phyloP scores from a whole-genome alignment of 2,329 filamentous ascomycete species.

The Nemania sp. region DNA sequence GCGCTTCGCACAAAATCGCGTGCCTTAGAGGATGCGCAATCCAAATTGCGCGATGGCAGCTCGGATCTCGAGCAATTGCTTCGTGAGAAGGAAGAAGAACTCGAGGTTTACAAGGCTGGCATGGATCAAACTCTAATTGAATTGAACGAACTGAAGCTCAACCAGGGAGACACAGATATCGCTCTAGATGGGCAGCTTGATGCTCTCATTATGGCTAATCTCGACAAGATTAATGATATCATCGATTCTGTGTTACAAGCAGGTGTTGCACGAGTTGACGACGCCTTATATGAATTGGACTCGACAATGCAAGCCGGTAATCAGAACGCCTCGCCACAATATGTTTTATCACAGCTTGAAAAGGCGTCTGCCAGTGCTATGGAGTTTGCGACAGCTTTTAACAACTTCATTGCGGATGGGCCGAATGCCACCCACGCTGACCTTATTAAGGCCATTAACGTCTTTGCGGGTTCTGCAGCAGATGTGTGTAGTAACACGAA shows the following conservation, averaged over 20 bases:
- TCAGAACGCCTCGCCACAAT: constrained; percentile 94
- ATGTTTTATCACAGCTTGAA: constrained; percentile 95
- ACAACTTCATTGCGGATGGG: constrained; percentile 97
- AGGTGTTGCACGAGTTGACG: constrained; percentile 92
- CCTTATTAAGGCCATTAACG: constrained; percentile 91
- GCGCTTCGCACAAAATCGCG: constrained; percentile 88
- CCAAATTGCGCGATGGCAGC: constrained; percentile 81
- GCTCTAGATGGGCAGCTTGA: constrained; percentile 93
- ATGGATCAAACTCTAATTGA: constrained; percentile 97
- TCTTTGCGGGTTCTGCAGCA: constrained; percentile 89
- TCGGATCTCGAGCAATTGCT: constrained; percentile 87
- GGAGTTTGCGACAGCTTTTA: constrained; percentile 98
- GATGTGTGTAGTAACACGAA: constrained; percentile 98
- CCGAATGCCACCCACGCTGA: constrained; percentile 90
- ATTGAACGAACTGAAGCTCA: constrained; percentile 86
- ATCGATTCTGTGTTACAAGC: constrained; percentile 96
- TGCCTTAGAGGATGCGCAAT: constrained; percentile 84
- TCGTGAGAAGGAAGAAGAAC: constrained; percentile 95
- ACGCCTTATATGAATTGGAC: constrained; percentile 96
- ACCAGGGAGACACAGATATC: constrained; percentile 79
- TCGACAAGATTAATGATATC: constrained; percentile 95
- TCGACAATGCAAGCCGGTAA: constrained; percentile 99
- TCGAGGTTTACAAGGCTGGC: constrained; percentile 97
- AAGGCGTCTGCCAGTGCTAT: constrained; percentile 95
- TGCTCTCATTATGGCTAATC: constrained; percentile 84